Evolutionary conservation across 2,329 filamentous ascomycete species (phyloP).

Genomic region (Curvularia lunata): DNA sequence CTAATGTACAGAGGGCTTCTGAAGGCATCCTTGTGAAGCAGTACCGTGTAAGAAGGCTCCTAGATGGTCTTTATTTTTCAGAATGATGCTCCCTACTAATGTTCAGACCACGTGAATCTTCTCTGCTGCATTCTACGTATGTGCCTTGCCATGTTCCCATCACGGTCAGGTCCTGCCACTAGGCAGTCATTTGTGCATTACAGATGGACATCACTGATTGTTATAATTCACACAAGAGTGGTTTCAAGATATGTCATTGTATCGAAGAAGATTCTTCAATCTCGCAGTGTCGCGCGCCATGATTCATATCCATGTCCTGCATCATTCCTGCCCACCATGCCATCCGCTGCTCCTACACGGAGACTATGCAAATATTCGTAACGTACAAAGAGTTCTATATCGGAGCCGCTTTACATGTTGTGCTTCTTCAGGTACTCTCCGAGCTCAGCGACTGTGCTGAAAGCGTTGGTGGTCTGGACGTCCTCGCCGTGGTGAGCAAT

Average conservation of each 20-base stretch:
- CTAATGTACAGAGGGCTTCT: no score
- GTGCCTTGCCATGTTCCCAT: neutral
- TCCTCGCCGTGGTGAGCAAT: slow-evolving; percentile 83
- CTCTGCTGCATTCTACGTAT: no score
- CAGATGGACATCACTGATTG: no score
- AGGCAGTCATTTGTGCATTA: no score
- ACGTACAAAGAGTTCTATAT: slow-evolving; percentile 40
- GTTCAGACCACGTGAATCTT: no score
- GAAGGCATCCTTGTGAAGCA: no score
- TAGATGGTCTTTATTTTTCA: no score
- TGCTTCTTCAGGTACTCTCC: slow-evolving; percentile 83
- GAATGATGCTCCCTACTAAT: no score
- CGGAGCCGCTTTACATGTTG: slow-evolving; percentile 67
- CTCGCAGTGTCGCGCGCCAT: slow-evolving; percentile 18
- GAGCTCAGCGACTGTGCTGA: slow-evolving; percentile 79
- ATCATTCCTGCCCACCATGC: slow-evolving; percentile 11
- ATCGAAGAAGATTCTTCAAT: slow-evolving; percentile 17
- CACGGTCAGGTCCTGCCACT: no score
- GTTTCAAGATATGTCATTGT: slow-evolving; percentile 22
- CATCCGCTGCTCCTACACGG: slow-evolving; percentile 15
- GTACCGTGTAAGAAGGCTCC: no score
- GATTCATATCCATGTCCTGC: slow-evolving; percentile 18
- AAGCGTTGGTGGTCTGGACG: slow-evolving; percentile 75
- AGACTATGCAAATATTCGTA: slow-evolving; percentile 48
- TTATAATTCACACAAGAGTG: neutral